These are phyloP conservation scores for Phellinidium pouzarii DNA, from an alignment of 1,284 basidiomycete genomes.

Conservation along the genomic window DNA sequence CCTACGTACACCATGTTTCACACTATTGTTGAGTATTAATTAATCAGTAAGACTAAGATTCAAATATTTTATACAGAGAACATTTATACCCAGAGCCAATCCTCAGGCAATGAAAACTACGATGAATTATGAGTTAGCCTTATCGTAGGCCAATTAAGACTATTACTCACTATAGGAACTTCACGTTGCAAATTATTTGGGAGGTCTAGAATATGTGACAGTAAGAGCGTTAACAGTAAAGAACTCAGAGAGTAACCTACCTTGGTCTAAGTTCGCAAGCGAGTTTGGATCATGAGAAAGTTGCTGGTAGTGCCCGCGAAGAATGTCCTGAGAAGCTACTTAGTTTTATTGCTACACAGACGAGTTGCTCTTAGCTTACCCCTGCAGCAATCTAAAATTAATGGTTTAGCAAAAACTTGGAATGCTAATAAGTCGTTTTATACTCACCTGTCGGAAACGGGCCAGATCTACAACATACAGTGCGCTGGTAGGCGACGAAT, in stretches of 20 bases:
- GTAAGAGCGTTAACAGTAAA: neutral
- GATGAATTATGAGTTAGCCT: slow-evolving; percentile 2
- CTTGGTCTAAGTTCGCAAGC: slow-evolving; percentile 93
- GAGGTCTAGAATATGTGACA: slow-evolving; percentile 49
- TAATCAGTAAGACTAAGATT: neutral
- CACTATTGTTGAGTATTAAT: slow-evolving; percentile 40
- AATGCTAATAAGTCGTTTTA: too few species aligned
- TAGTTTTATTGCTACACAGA: neutral
- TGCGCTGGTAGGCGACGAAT: slow-evolving; percentile 49
- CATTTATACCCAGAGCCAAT: slow-evolving; percentile 83
- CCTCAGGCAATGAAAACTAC: slow-evolving; percentile 79
- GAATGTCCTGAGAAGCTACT: slow-evolving; percentile 61
- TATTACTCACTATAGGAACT: slow-evolving; percentile 73
- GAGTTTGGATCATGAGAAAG: slow-evolving; percentile 92
- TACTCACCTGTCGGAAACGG: slow-evolving; percentile 76
- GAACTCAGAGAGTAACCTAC: slow-evolving; percentile 29
- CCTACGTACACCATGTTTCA: slow-evolving; percentile 75
- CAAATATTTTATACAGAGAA: neutral
- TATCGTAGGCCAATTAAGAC: neutral
- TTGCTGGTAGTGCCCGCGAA: slow-evolving; percentile 88
- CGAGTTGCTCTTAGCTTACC: slow-evolving; percentile 36
- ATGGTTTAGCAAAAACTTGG: too few species aligned
- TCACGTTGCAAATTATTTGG: slow-evolving; percentile 88
- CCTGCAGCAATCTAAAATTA: slow-evolving; percentile 71
- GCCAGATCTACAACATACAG: slow-evolving; percentile 96